Evolutionary conservation across 2,329 filamentous ascomycete species (phyloP).

Genomic region (Fusarium lateritium): DNA sequence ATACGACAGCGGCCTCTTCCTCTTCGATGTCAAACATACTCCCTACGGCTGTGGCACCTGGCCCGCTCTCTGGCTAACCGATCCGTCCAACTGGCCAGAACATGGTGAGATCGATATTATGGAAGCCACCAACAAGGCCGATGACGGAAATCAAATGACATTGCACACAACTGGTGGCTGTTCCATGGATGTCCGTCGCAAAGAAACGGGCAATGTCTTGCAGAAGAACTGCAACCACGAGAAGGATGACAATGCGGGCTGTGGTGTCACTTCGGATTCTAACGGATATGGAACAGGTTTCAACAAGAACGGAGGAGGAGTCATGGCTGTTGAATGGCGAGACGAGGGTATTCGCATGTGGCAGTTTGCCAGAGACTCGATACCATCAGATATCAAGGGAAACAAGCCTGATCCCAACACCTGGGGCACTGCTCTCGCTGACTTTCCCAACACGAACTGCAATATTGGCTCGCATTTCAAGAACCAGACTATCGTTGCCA

Average conservation of each 20-base stretch:
- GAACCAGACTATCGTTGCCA: slow-evolving; percentile 76
- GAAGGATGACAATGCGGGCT: slow-evolving; percentile 69
- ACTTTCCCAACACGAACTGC: slow-evolving; percentile 76
- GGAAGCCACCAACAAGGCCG: slow-evolving; percentile 70
- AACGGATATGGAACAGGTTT: slow-evolving; percentile 66
- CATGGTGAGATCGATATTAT: slow-evolving; percentile 77
- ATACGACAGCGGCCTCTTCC: slow-evolving; percentile 75
- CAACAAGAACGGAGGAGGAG: slow-evolving; percentile 69
- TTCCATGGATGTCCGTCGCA: slow-evolving; percentile 67
- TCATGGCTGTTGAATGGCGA: slow-evolving; percentile 74
- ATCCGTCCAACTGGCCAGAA: slow-evolving; percentile 72
- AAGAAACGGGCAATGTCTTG: slow-evolving; percentile 63
- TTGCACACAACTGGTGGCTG: slow-evolving; percentile 70
- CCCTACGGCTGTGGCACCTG: slow-evolving; percentile 75
- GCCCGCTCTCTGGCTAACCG: slow-evolving; percentile 77
- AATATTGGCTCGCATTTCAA: slow-evolving; percentile 71
- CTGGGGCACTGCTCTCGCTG: slow-evolving; percentile 75
- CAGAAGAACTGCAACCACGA: slow-evolving; percentile 65
- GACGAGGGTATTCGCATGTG: slow-evolving; percentile 73
- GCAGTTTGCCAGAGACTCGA: slow-evolving; percentile 66
- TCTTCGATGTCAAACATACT: slow-evolving; percentile 76
- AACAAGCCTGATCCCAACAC: slow-evolving; percentile 70
- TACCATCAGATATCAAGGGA: slow-evolving; percentile 67
- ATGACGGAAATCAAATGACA: slow-evolving; percentile 70
- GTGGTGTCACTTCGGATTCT: slow-evolving; percentile 63